These are phyloP conservation scores for Penicillium waksmanii DNA, from an alignment of 495 filamentous ascomycete genomes.

Conservation along the genomic window DNA sequence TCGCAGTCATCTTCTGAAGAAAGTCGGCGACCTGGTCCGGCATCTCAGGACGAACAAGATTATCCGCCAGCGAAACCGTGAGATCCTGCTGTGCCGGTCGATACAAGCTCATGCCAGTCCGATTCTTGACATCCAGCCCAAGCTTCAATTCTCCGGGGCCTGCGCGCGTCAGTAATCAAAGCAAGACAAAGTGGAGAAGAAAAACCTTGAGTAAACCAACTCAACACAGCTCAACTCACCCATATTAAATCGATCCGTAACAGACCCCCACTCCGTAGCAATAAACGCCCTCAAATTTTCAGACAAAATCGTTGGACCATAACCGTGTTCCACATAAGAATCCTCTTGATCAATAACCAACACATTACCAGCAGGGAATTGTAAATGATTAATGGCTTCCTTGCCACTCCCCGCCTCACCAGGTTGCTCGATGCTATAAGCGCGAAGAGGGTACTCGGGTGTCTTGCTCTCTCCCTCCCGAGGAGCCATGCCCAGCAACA, in stretches of 20 bases:
- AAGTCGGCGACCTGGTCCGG: conserved; percentile 57
- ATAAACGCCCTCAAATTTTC: conserved; percentile 70
- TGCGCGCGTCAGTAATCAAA: conserved; percentile 24
- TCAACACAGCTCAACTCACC: conserved; percentile 49
- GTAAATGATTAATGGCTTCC: conserved; percentile 38
- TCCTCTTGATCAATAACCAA: conserved; percentile 59
- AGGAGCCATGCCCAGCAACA: conserved; percentile 68
- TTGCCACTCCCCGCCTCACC: conserved; percentile 34
- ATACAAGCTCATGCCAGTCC: conserved; percentile 63
- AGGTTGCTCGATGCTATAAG: conserved; percentile 65
- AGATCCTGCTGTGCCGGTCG: conserved; percentile 68
- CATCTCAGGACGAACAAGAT: conserved; percentile 59
- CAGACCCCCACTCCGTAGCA: conserved; percentile 66
- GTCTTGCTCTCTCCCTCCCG: conserved; percentile 62
- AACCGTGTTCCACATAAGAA: conserved; percentile 43
- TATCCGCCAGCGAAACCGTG: conserved; percentile 69
- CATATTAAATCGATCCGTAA: conserved; percentile 77
- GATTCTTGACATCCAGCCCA: conserved; percentile 58
- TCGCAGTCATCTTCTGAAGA: conserved; percentile 46
- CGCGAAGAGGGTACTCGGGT: conserved; percentile 62
- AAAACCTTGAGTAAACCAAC: neutral
- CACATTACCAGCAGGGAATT: conserved; percentile 46
- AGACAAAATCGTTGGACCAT: conserved; percentile 64
- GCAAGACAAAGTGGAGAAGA: neutral
- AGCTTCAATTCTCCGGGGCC: conserved; percentile 72